Percentiles rank a stretch among this genome's conserved stretches.
Evolutionary conservation across 2,329 filamentous ascomycete species (phyloP).

Genomic region (Cordyceps cicadae): DNA sequence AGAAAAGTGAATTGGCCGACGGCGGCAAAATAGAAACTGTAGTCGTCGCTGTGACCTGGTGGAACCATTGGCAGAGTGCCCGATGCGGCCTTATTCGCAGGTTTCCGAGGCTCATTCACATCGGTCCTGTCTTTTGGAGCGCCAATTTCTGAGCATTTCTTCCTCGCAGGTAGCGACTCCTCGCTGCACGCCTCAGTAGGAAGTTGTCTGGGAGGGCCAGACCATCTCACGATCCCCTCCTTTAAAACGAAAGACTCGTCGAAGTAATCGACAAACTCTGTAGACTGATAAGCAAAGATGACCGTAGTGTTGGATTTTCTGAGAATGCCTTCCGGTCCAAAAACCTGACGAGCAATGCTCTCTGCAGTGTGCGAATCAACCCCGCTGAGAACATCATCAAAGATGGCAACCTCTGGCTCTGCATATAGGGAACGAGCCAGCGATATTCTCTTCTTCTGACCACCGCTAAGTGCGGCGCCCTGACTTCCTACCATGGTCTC

Average conservation of each 20-base stretch:
- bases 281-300: neutral
- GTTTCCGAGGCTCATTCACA: neutral
- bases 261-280: neutral
- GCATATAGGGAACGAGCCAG: conserved; percentile 20
- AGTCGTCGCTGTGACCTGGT: neutral
- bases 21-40: conserved; percentile 4
- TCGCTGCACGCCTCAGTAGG: neutral
- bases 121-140: neutral
- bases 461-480: conserved; percentile 27
- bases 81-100: neutral
- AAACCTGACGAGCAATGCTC: conserved; percentile 15
- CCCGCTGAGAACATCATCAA: conserved; percentile 27
- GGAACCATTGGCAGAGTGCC: conserved; percentile 2
- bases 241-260: neutral
- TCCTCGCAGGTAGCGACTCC: neutral
- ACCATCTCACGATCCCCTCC: neutral
- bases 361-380: conserved; percentile 19
- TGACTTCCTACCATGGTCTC: conserved; percentile 25
- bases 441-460: conserved; percentile 24
- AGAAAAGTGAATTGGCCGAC: neutral
- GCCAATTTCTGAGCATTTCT: neutral
- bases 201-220: neutral
- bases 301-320: neutral
- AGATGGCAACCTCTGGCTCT: conserved; percentile 18
- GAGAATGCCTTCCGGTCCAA: neutral